A percentile compares a stretch with the other conserved stretches of the same genome.
Conservation (phyloP, 345 rosid species). For the Gossypium longicalyx region DNA sequence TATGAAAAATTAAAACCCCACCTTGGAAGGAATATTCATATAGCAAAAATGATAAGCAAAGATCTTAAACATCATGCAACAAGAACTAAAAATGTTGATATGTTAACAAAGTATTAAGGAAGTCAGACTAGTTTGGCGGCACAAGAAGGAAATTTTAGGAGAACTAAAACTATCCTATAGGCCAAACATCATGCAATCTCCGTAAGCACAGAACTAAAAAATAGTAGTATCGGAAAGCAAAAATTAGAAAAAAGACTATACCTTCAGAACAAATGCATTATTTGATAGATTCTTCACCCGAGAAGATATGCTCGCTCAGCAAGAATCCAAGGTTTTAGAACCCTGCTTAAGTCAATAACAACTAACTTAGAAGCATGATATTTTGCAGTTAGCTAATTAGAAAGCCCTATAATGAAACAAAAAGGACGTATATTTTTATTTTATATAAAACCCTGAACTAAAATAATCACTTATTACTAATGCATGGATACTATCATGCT, state of each 20-base stretch:
- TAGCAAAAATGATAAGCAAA: not conserved
- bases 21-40: not conserved
- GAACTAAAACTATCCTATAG: too few species aligned
- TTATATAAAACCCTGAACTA: too few species aligned
- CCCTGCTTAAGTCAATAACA: conserved; percentile 32
- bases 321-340: not conserved
- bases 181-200: too few species aligned
- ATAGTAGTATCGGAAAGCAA: not conserved
- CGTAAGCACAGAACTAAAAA: too few species aligned
- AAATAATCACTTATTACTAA: not conserved
- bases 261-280: not conserved
- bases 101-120: too few species aligned
- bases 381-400: not conserved
- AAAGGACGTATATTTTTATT: too few species aligned
- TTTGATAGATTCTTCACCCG: not conserved
- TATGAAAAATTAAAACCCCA: not conserved
- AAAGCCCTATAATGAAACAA: too few species aligned
- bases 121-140: too few species aligned
- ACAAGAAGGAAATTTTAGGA: too few species aligned
- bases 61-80: not conserved
- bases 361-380: conserved; percentile 6
- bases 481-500: not conserved
- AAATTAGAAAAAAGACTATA: not conserved
- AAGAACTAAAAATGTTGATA: too few species aligned
- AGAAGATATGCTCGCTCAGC: not conserved